Base-by-base conservation (phyloP, 148 eudicot species). In the Chenopodium berlandieri region DNA sequence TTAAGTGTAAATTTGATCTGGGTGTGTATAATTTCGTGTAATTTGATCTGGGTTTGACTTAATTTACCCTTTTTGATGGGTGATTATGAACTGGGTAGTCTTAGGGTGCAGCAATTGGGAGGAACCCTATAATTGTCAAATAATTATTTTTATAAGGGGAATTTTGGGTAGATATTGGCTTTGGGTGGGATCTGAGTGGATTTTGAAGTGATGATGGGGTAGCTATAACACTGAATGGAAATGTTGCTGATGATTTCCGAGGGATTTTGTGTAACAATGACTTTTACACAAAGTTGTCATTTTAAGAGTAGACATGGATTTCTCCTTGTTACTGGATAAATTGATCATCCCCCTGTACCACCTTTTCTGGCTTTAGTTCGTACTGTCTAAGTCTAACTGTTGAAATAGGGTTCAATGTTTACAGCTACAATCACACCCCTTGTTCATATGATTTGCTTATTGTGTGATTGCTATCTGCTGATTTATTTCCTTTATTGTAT, bases 1-100 rank as follows among this genome's bases (percentile, higher is more conserved):
- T 50, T 27, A 19, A 23, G 3, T 81, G 73, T 30, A n/a, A 46
- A 54, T 78, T 78, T 77, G 6, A 19, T 67, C 47, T 82, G 72
- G 34, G 67, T 75, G 47, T 62, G 80, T 71, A 52, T 65, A 2
- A 60, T 82, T 82, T 79, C 50, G 31, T 72, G 75, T 67, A 56
- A 44, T 79, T 37, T 63, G 80, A 62, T 56, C 47, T 79, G 83
- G 80, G 79, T 83, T 56, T 65, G 65, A 47, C 46, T 65, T 63
- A 50, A 19, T 78, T 74, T 67, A 22, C 30, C 32, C 7, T 76
- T 76, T 76, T 32, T 64, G 44, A 40, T 54, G 12, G 56, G 17
- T 20, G 62, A 63, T 75, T 83, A 19, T n/a, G 20, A 31, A 9
- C 6, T 30, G 75, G 22, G 17, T 34, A 46, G 11, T 31, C 32